These are phyloP conservation scores for Cercospora berteroae DNA, from an alignment of 2,329 filamentous ascomycete genomes.

Conservation along the genomic window DNA sequence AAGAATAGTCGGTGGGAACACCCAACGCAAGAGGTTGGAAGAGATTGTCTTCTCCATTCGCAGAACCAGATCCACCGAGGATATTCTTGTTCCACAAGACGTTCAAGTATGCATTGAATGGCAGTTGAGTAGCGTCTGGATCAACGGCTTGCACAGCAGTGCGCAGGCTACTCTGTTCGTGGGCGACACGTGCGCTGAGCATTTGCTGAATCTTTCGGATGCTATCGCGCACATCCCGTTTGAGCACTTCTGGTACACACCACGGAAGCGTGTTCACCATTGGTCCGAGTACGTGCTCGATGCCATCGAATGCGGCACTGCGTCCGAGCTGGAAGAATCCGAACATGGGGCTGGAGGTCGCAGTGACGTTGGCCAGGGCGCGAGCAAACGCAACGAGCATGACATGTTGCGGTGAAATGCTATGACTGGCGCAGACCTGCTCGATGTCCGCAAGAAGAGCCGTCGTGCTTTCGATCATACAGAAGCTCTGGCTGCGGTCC, in stretches of 20 bases:
- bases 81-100: slow-evolving; percentile 18
- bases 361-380: slow-evolving; percentile 4
- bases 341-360: slow-evolving; percentile 15
- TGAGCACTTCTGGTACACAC: background rate
- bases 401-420: slow-evolving; percentile 16
- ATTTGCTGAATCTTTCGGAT: slow-evolving; percentile 9
- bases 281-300: slow-evolving; percentile 16
- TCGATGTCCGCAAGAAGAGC: slow-evolving; percentile 1
- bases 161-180: slow-evolving; percentile 14
- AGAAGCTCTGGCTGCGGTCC: slow-evolving; percentile 16
- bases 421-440: background rate
- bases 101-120: slow-evolving; percentile 22
- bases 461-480: slow-evolving; percentile 5
- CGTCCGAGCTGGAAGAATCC: slow-evolving; percentile 20
- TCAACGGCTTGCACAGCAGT: slow-evolving; percentile 7
- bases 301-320: slow-evolving; percentile 14
- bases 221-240: background rate
- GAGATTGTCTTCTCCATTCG: background rate
- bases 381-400: slow-evolving; percentile 20
- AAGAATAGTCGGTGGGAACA: slow-evolving; percentile 17
- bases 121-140: background rate
- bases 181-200: slow-evolving; percentile 10
- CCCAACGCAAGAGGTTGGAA: slow-evolving; percentile 14
- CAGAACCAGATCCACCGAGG: background rate
- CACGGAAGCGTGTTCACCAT: slow-evolving; percentile 16